phyloP scores from a whole-genome alignment of 116 monocot species.

The Cymodocea nodosa region DNA sequence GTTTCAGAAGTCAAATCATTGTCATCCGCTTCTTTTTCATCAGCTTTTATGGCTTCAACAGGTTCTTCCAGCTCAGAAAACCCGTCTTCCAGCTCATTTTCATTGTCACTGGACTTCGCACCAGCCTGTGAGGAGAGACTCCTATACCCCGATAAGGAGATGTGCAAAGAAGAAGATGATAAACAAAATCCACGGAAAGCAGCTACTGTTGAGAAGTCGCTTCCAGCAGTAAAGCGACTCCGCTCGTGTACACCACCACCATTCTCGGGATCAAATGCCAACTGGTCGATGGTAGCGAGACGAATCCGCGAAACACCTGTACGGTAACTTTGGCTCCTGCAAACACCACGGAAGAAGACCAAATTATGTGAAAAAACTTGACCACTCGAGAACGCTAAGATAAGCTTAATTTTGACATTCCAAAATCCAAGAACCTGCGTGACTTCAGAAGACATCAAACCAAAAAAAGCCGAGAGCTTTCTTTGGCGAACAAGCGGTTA shows the following conservation, averaged over 20 bases:
- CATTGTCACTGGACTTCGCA: constrained; percentile 22
- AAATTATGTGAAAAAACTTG: neutral
- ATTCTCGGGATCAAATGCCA: neutral
- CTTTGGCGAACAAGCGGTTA: too few relatives aligned
- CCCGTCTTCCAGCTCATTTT: constrained; percentile 41
- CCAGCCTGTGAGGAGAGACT: constrained; percentile 46
- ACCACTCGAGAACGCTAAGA: neutral
- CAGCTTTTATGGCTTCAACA: constrained; percentile 15
- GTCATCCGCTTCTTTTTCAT: constrained; percentile 4
- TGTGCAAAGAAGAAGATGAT: constrained; percentile 1
- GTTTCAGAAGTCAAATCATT: constrained; percentile 12
- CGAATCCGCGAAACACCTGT: neutral
- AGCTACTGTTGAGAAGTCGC: neutral
- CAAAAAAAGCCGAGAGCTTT: too few relatives aligned
- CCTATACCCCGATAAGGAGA: constrained; percentile 10
- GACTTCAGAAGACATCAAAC: too few relatives aligned
- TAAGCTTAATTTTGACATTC: neutral
- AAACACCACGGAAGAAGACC: neutral
- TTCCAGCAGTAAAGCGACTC: neutral
- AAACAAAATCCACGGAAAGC: neutral
- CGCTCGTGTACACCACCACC: neutral
- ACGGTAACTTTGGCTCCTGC: constrained; percentile 2
- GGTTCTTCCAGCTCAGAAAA: constrained; percentile 54
- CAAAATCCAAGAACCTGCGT: too few relatives aligned
- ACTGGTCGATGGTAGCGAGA: neutral